phyloP scores from a whole-genome alignment of 495 filamentous ascomycete genomes.

The Penicillium lividum region DNA sequence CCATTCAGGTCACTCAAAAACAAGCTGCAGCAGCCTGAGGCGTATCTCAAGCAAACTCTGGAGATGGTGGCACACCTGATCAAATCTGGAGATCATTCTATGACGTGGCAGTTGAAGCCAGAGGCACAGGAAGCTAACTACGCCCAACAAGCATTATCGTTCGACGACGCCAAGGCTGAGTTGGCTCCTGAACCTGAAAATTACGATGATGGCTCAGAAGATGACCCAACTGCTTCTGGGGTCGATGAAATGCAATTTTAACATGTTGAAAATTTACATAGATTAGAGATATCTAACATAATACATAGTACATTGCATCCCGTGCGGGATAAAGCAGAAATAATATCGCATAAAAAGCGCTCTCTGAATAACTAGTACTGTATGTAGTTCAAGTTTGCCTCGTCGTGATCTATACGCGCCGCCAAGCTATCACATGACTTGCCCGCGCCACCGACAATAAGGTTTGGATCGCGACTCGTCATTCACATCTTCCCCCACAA shows the following conservation, averaged over 20 bases:
- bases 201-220: constrained; percentile 48
- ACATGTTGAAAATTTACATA: constrained; percentile 50
- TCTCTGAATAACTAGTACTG: no score
- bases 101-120: constrained; percentile 76
- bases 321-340: neutral
- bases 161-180: constrained; percentile 47
- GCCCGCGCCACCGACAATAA: constrained; percentile 17
- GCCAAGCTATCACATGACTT: constrained; percentile 10
- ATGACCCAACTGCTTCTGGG: constrained; percentile 44
- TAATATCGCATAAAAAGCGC: neutral
- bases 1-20: constrained; percentile 77
- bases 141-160: constrained; percentile 29
- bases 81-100: constrained; percentile 77
- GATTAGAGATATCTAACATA: constrained; percentile 10
- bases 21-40: constrained; percentile 79
- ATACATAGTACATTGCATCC: constrained; percentile 7
- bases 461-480: constrained; percentile 15
- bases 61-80: constrained; percentile 80
- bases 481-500: constrained; percentile 8
- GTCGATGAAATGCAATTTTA: constrained; percentile 75
- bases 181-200: constrained; percentile 45
- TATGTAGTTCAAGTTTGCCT: neutral
- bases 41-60: constrained; percentile 82
- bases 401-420: constrained; percentile 5
- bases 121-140: constrained; percentile 65